phyloP scores from a whole-genome alignment of 768 basidiomycete species.

The Lentinus brumalis region DNA sequence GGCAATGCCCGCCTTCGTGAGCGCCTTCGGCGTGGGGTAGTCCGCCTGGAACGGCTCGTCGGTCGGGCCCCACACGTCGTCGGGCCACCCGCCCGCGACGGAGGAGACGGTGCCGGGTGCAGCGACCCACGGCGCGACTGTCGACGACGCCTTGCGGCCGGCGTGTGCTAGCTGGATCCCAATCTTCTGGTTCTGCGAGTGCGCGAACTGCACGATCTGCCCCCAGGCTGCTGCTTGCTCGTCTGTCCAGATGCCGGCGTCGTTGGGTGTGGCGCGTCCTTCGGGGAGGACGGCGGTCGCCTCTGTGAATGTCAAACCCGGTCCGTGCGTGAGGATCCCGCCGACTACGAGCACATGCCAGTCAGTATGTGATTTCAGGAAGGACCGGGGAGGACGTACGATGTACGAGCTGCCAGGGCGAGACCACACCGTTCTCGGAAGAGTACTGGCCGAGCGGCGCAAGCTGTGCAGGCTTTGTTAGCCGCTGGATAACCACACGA shows the following conservation, averaged over 20 bases:
- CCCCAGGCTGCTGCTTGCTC: no score
- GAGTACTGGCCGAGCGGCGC: slow-evolving; percentile 46
- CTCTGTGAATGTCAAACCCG: slow-evolving; percentile 63
- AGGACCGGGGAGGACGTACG: slow-evolving; percentile 15
- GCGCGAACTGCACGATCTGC: slow-evolving; percentile 61
- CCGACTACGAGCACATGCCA: slow-evolving; percentile 35
- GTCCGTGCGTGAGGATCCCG: slow-evolving; percentile 51
- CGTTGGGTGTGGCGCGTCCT: no score
- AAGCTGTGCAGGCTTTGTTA: no score
- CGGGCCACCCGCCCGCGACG: slow-evolving; percentile 40
- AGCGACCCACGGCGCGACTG: slow-evolving; percentile 59
- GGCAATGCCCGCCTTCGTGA: slow-evolving; percentile 31
- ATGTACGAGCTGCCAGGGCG: slow-evolving; percentile 61
- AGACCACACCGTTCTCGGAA: slow-evolving; percentile 50
- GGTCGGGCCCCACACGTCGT: slow-evolving; percentile 50
- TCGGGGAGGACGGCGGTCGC: slow-evolving; percentile 53
- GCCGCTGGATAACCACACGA: no score
- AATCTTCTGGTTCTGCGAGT: slow-evolving; percentile 65
- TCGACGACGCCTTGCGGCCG: slow-evolving; percentile 69
- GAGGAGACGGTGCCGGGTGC: slow-evolving; percentile 42
- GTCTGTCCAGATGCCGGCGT: no score
- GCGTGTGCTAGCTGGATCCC: slow-evolving; percentile 77
- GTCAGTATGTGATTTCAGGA: neutral
- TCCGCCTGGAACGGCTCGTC: slow-evolving; percentile 41
- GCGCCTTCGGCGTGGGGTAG: slow-evolving; percentile 29